Conservation (phyloP, 495 filamentous ascomycete genomes). For the Pyrenula aspistea region DNA sequence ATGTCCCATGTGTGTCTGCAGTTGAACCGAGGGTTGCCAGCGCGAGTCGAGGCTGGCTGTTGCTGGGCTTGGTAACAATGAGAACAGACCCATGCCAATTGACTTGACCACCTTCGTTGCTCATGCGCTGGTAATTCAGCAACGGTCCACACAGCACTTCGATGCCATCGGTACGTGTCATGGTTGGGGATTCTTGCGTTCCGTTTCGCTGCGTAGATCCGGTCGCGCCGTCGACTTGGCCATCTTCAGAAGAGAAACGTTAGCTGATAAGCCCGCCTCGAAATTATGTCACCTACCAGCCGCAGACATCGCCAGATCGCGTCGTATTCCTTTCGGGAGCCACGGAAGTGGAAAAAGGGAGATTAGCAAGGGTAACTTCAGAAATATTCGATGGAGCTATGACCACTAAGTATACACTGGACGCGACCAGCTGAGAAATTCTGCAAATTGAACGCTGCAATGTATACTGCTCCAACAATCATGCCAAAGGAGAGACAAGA, state of each 20-base stretch:
- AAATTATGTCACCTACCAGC: not conserved
- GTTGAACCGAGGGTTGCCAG: constrained; percentile 34
- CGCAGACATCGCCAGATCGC: not conserved
- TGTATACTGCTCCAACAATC: too few species aligned
- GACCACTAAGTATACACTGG: not conserved
- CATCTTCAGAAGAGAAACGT: not conserved
- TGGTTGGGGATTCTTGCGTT: constrained; percentile 2
- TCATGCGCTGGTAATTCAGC: constrained; percentile 77
- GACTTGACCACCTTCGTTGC: constrained; percentile 34
- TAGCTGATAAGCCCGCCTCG: not conserved
- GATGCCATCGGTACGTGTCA: constrained; percentile 23
- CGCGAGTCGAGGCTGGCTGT: constrained; percentile 33
- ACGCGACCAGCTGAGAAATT: not conserved
- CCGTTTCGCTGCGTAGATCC: constrained; percentile 3
- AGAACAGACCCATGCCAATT: constrained; percentile 76
- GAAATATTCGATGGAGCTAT: not conserved
- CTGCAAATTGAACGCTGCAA: too few species aligned
- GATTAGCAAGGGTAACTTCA: not conserved
- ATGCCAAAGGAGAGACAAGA: not conserved
- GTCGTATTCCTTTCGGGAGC: too few species aligned
- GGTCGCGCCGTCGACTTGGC: not conserved
- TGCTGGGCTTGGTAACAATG: constrained; percentile 59
- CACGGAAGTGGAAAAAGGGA: too few species aligned
- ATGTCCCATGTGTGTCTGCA: constrained; percentile 9
- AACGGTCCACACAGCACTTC: constrained; percentile 70